Base-by-base conservation (phyloP, 805 yeast genomes). In the Wickerhamiella siamensis region DNA sequence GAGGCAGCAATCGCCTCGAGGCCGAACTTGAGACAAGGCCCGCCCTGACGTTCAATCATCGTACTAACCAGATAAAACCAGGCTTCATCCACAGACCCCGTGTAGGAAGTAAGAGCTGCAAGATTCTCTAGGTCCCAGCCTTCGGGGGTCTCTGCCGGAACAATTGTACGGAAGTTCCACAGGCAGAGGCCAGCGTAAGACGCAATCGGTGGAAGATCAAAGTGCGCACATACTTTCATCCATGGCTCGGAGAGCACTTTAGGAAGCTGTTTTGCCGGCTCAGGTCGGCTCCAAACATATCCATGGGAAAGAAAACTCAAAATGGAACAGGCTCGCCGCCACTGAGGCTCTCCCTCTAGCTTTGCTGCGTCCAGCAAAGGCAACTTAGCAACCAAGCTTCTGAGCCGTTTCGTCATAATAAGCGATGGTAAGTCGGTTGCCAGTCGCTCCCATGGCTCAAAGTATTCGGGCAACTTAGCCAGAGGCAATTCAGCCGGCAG, bases 1-100 rank as follows among this genome's bases (percentile, higher is more conserved):
- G 76, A 77, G 17, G 72, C 67, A 29, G 65, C 63, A 36, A 83
- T 67, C 1, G 88, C 83, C 24, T 74, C 73, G 42, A 83, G 57
- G 1, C 95, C 95, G 19, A 70, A 61, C 2, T 67, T 66, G 33
- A 87, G 63, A 43, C 83, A 74, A 10, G 71, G 68, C 0, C 91
- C 88, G 33, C 95, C 95, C 46, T 70, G 74, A 51, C 74, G 70
- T 61, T 87, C 97, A 54, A 88, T 83, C 48, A 75, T 83, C 1
- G 84, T 88, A 53, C 91, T 78, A 8, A 87, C 88, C 45, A 86
- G 65, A 59, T 83, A 87, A 58, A 87, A 87, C 97, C 97, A 87
- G 49, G 81, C 73, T 61, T 87, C 97, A 61, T 87, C 96, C 33
- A 78, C 73, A 3, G 84, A 74, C 1, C 96, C 96, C 0, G 96